Base-by-base conservation (phyloP, 2,329 filamentous ascomycete genomes). In the Zalaria obscura region DNA sequence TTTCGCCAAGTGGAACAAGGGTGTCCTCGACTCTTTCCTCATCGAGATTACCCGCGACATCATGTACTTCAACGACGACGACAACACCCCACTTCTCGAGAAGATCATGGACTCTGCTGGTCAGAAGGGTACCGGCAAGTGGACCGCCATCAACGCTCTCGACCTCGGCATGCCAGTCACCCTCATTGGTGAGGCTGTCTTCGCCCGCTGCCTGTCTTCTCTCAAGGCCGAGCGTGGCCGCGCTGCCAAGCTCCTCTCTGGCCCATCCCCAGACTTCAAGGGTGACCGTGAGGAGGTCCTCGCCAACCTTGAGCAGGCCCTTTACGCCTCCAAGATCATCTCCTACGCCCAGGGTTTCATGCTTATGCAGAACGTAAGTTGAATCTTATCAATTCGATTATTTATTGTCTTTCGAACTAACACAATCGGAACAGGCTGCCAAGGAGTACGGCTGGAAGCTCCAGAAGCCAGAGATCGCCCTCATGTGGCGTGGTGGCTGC, bases 401-500 rank as follows among this genome's bases (percentile, higher is more conserved):
- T 18, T 18, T 18, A 18, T 18, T 18, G 25, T 18, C 26, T 26
- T 40, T 40, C 45, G 34, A 42, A 18, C 9, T 25, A 40, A 8
- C 25, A 35, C 26, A 6, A n/a, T 27, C 8, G 9, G 10, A 11
- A 40, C 54, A 91, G 84, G 89, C 91, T 55, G 91, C 89, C 67
- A 87, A 82, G 68, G 85, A 96, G 67, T 98, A 93, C 73, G 68
- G 70, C 55, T 98, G 91, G 91, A 95, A 95, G 78, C 82, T 98
- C 55, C 95, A 98, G 83, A 96, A 96, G 83, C 91, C 91, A 52
- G 94, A 93, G 57, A 98, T 98, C 60, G 91, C 91, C 56, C 83
- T 98, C 62, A 98, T 98, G 91, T 98, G 91, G 91, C 86, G 91
- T 65, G 91, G 91, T 72, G 91, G 91, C 56, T 98, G 91, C 78